Evolutionary conservation across 805 yeast species (phyloP).

Genomic region (Wickerhamiella alocasiicola): DNA sequence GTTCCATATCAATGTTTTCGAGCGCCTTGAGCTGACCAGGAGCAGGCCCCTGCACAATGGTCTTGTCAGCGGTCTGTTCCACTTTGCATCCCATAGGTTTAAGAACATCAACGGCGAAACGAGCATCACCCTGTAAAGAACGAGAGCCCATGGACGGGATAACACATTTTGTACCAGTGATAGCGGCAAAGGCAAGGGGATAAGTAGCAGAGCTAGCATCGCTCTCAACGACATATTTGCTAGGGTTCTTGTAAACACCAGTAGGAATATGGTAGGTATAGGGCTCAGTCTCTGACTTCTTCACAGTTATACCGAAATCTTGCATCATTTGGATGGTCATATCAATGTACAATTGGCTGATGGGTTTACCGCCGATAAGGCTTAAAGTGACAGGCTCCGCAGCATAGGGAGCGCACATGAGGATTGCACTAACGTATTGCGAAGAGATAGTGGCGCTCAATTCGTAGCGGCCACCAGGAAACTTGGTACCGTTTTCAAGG

Average conservation of each 20-base stretch:
- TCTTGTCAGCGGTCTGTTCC: slow-evolving; percentile 66
- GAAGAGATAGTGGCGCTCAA: slow-evolving; percentile 93
- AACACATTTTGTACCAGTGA: slow-evolving; percentile 85
- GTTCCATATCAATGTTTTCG: slow-evolving; percentile 86
- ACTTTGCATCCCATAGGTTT: slow-evolving; percentile 92
- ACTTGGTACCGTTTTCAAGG: slow-evolving; percentile 37
- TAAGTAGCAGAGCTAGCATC: slow-evolving; percentile 98
- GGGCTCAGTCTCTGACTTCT: slow-evolving; percentile 52
- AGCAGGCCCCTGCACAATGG: slow-evolving; percentile 92
- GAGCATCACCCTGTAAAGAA: slow-evolving; percentile 93
- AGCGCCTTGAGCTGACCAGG: slow-evolving; percentile 45
- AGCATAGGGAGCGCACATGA: slow-evolving; percentile 98
- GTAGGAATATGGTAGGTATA: slow-evolving; percentile 85
- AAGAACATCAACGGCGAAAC: slow-evolving; percentile 87
- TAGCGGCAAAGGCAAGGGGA: slow-evolving; percentile 93
- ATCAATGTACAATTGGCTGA: slow-evolving; percentile 87
- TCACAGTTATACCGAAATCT: slow-evolving; percentile 71
- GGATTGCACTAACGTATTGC: slow-evolving; percentile 88
- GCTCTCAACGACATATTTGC: slow-evolving; percentile 79
- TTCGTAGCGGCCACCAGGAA: slow-evolving; percentile 85
- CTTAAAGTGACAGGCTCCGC: slow-evolving; percentile 73
- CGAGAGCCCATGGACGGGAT: slow-evolving; percentile 87
- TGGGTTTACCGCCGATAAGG: slow-evolving; percentile 92
- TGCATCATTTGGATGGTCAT: slow-evolving; percentile 97
- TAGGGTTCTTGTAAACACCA: slow-evolving; percentile 68